Conservation (phyloP, 108 stramenopile species). For the Cyclotella atomus region DNA sequence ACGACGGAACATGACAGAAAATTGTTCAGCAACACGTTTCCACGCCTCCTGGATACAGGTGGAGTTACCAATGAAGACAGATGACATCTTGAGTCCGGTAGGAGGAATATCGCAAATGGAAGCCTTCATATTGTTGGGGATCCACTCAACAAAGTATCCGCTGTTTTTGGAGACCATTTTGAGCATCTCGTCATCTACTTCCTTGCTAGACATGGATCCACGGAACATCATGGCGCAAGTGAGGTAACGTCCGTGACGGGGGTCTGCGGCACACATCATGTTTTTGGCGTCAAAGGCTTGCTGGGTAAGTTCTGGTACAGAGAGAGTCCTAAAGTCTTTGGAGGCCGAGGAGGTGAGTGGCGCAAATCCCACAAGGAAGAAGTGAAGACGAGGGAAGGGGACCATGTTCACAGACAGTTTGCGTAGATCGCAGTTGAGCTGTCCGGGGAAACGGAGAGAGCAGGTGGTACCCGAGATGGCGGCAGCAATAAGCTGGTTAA, state of each 20-base stretch:
- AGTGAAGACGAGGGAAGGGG: slow-evolving; percentile 85
- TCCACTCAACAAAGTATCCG: slow-evolving; percentile 90
- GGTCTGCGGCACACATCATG: slow-evolving; percentile 85
- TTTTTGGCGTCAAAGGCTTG: slow-evolving; percentile 82
- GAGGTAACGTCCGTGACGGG: slow-evolving; percentile 77
- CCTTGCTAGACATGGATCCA: slow-evolving; percentile 72
- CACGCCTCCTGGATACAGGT: slow-evolving; percentile 84
- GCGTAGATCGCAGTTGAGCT: slow-evolving; percentile 83
- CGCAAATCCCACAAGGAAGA: slow-evolving; percentile 85
- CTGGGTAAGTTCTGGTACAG: slow-evolving; percentile 80
- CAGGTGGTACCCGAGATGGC: slow-evolving; percentile 81
- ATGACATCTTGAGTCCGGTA: slow-evolving; percentile 72
- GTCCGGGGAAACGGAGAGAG: slow-evolving; percentile 84
- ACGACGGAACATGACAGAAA: slow-evolving; percentile 90
- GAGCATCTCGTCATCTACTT: slow-evolving; percentile 87
- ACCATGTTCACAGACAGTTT: slow-evolving; percentile 86
- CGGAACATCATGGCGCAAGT: slow-evolving; percentile 79
- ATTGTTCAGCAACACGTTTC: slow-evolving; percentile 86
- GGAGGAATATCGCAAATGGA: slow-evolving; percentile 90
- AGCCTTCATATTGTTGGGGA: slow-evolving; percentile 91
- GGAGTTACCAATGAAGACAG: slow-evolving; percentile 80
- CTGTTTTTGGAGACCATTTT: slow-evolving; percentile 92
- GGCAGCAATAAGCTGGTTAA: slow-evolving; percentile 81
- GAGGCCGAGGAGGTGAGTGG: slow-evolving; percentile 61
- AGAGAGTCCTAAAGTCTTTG: slow-evolving; percentile 74